phyloP scores from a whole-genome alignment of 1,139 yeast species.

The Hemisphaericaspora lyxosophila region DNA sequence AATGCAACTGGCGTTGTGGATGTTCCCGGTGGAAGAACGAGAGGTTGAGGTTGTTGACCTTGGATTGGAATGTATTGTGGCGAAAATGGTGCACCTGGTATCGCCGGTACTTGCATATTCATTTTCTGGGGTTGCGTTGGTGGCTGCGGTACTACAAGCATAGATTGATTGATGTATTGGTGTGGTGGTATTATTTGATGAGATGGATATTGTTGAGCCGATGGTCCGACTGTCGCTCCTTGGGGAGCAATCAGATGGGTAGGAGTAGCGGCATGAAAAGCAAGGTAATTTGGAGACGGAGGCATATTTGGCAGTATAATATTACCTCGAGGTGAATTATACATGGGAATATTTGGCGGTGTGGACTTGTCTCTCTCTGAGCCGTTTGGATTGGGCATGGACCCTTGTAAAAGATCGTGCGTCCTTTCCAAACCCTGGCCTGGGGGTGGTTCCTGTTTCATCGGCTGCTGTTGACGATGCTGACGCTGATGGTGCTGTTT shows the following conservation, averaged over 20 bases:
- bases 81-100: background rate
- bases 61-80: background rate
- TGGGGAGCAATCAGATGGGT: background rate
- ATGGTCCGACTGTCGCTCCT: background rate
- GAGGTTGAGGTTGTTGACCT: slow-evolving; percentile 1
- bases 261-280: background rate
- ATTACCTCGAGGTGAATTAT: background rate
- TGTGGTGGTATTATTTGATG: background rate
- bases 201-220: background rate
- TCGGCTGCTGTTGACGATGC: background rate
- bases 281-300: background rate
- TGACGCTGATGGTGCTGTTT: background rate
- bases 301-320: background rate
- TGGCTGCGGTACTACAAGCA: background rate
- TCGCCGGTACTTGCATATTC: background rate
- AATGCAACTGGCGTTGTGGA: no score
- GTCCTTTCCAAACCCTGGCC: background rate
- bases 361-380: background rate
- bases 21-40: no score
- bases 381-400: background rate
- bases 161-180: background rate
- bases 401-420: background rate
- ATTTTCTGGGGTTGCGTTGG: background rate
- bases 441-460: background rate
- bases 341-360: background rate